These are phyloP conservation scores for Chrysopogon serrulatus DNA, from an alignment of 176 grass and related monocot genomes.

Conservation along the genomic window DNA sequence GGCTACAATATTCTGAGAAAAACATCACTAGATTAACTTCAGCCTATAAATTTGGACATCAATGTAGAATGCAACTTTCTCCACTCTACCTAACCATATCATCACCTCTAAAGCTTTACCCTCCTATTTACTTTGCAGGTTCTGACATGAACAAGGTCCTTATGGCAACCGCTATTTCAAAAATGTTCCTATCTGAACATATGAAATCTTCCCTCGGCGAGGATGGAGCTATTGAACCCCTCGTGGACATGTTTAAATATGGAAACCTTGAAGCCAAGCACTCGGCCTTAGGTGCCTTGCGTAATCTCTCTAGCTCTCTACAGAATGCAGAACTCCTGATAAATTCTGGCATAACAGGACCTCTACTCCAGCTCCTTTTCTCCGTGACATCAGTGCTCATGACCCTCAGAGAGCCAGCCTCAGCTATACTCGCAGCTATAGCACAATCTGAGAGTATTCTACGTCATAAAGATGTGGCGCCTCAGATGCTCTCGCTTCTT, in stretches of 20 bases:
- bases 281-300: conserved; percentile 62
- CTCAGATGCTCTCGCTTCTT: conserved; percentile 78
- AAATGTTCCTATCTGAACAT: conserved; percentile 82
- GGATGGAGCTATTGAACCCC: conserved; percentile 64
- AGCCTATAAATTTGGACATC: background rate
- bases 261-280: conserved; percentile 90
- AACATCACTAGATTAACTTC: background rate
- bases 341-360: conserved; percentile 52
- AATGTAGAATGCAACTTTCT: background rate
- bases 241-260: conserved; percentile 73
- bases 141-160: conserved; percentile 97
- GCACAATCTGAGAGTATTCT: conserved; percentile 79
- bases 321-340: conserved; percentile 62
- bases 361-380: conserved; percentile 77
- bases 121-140: conserved; percentile 44
- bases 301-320: conserved; percentile 61
- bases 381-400: conserved; percentile 85
- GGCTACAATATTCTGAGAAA: background rate
- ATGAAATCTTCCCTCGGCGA: conserved; percentile 72
- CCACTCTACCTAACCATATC: background rate
- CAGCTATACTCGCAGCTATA: conserved; percentile 67
- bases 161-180: conserved; percentile 87
- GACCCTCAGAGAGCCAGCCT: conserved; percentile 77
- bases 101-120: background rate
- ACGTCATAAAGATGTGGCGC: conserved; percentile 56